These are phyloP conservation scores for Scenedesmus sp. DNA, from an alignment of 163 green algal species.

Conservation along the genomic window DNA sequence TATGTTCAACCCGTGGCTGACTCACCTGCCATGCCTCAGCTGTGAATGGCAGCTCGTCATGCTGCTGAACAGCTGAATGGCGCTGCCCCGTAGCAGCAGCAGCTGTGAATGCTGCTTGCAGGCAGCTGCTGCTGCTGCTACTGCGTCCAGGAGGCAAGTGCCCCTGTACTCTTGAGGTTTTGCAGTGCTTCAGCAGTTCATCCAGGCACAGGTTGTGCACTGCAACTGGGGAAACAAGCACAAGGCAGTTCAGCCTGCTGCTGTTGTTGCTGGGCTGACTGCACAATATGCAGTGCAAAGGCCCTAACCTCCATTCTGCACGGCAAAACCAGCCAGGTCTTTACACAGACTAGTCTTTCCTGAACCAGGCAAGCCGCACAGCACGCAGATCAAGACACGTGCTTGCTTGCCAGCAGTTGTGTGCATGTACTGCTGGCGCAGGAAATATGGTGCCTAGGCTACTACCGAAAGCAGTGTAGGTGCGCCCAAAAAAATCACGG, in stretches of 20 bases:
- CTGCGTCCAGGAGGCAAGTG: background rate
- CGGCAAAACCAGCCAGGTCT: background rate
- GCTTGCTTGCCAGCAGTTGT: background rate
- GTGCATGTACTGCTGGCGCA: background rate
- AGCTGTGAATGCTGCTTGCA: background rate
- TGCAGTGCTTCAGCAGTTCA: background rate
- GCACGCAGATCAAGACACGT: background rate
- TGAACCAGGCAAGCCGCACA: background rate
- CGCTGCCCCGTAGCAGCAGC: background rate
- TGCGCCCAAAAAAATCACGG: no score
- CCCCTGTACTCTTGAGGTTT: background rate
- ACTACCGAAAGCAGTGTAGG: no score
- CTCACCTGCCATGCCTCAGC: slow-evolving; percentile 9
- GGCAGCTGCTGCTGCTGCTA: background rate
- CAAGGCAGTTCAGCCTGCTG: background rate
- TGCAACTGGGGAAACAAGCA: background rate
- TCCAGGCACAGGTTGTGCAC: slow-evolving; percentile 5
- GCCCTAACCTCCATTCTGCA: background rate
- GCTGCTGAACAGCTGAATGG: background rate
- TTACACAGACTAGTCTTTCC: background rate
- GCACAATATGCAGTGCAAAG: background rate
- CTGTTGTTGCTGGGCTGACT: background rate
- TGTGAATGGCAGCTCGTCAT: background rate
- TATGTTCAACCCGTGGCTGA: no score
- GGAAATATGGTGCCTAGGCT: no score